These are phyloP conservation scores for Cryptococcus maquisensis DNA, from an alignment of 1,284 basidiomycete genomes.

Conservation along the genomic window DNA sequence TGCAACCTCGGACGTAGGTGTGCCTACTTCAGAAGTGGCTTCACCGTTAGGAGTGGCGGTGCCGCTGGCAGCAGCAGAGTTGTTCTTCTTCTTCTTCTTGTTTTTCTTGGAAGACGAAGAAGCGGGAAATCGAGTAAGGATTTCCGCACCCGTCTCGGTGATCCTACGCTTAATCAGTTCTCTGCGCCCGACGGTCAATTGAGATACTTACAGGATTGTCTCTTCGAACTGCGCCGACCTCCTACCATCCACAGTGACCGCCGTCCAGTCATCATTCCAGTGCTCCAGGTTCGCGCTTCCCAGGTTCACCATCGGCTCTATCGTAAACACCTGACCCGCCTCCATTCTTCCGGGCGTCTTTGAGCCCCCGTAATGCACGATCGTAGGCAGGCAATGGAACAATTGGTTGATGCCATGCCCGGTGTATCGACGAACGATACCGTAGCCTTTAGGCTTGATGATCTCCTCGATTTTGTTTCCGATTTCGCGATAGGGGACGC, in stretches of 20 bases:
- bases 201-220: constrained; percentile 67
- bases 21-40: constrained; percentile 16
- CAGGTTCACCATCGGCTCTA: constrained; percentile 78
- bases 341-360: constrained; percentile 52
- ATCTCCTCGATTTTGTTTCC: constrained; percentile 65
- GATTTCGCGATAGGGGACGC: constrained; percentile 65
- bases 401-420: constrained; percentile 85
- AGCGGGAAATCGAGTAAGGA: constrained; percentile 62
- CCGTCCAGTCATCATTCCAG: constrained; percentile 72
- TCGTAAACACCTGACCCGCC: constrained; percentile 50
- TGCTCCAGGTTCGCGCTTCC: constrained; percentile 55
- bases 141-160: constrained; percentile 84
- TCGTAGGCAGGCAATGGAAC: constrained; percentile 48
- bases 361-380: constrained; percentile 49
- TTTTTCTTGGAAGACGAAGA: constrained; percentile 18
- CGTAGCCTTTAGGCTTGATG: constrained; percentile 71
- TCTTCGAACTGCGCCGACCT: constrained; percentile 94
- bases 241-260: constrained; percentile 81
- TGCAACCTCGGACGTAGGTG: constrained; percentile 23
- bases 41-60: constrained; percentile 9
- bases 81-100: constrained; percentile 41
- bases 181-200: not conserved
- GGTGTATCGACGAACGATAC: constrained; percentile 80
- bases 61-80: constrained; percentile 17
- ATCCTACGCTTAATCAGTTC: constrained; percentile 56